Evolutionary conservation across 2,329 filamentous ascomycete species (phyloP), one percentile per base, ranked within the genome.

Genomic region (Exophiala sp.): DNA sequence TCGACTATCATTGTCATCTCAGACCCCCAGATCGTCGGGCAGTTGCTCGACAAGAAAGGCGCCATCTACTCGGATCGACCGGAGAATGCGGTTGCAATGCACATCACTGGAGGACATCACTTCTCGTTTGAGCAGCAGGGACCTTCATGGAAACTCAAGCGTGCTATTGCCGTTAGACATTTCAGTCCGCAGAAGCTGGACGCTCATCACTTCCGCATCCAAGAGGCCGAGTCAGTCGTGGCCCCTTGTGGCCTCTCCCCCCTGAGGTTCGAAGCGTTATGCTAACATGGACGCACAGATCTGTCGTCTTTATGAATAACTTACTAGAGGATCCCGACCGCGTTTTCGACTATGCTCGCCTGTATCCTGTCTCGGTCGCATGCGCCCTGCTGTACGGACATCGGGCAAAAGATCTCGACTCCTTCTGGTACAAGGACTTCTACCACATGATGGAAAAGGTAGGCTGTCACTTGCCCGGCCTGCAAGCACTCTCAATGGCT

Each of bases 171-270:
- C 54, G 74, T 3, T 56, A 73, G 6, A 68, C 75, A 50, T 66
- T 71, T 43, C 61, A 68, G 49, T 65, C 74, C 43, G 73, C 65
- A 59, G 72, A 75, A 57, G 63, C 62, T 23, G 64, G 70, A 75
- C 24, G 68, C 43, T 23, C 46, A 56, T 32, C 40, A 58, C 16
- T 49, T 50, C 39, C 32, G 40, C n/a, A 29, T 60, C 11, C 57
- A 59, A 43, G 43, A 55, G 9, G 57, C 58, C 5, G 58, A 60
- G 51, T 54, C 52, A 13, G 55, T 44, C 6, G 5, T 37, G 32
- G n/a, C n/a, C n/a, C n/a, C n/a, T n/a, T n/a, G n/a, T n/a, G n/a
- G n/a, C n/a, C n/a, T n/a, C n/a, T n/a, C n/a, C n/a, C n/a, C n/a
- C n/a, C n/a, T n/a, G n/a, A n/a, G n/a, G n/a, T n/a, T n/a, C n/a